phyloP scores from a whole-genome alignment of 1,284 basidiomycete species.

The Cystobasidium pallidum region DNA sequence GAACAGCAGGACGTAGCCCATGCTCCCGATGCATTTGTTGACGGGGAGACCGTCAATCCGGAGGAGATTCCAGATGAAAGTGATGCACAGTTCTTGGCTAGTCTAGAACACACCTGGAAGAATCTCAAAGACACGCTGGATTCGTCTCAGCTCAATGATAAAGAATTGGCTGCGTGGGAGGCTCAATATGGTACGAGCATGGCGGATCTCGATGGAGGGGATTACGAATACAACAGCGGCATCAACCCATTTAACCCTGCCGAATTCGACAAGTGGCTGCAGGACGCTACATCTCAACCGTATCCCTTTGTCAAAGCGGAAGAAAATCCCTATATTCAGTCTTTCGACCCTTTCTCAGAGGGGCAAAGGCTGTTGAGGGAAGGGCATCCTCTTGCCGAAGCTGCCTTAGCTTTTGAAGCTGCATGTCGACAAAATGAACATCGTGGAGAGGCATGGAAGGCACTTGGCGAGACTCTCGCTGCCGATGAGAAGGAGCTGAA shows the following conservation, averaged over 20 bases:
- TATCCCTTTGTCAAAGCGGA: slow-evolving; percentile 51
- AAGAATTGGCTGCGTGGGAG: slow-evolving; percentile 63
- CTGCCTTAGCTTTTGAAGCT: slow-evolving; percentile 62
- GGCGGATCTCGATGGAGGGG: slow-evolving; percentile 46
- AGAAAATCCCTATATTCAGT: slow-evolving; percentile 70
- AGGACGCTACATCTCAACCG: slow-evolving; percentile 45
- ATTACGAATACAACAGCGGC: slow-evolving; percentile 23
- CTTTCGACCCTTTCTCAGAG: slow-evolving; percentile 60
- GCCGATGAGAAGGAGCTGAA: slow-evolving; percentile 82
- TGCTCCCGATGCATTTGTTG: slow-evolving; percentile 59
- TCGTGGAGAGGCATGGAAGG: slow-evolving; percentile 83
- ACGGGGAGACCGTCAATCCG: slow-evolving; percentile 47
- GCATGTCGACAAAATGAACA: slow-evolving; percentile 58
- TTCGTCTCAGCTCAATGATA: slow-evolving; percentile 66
- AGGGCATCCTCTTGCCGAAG: slow-evolving; percentile 55
- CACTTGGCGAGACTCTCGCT: slow-evolving; percentile 88
- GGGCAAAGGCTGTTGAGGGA: slow-evolving; percentile 67
- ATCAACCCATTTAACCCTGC: slow-evolving; percentile 36
- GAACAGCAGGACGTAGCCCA: slow-evolving; percentile 1
- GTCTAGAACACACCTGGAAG: slow-evolving; percentile 52
- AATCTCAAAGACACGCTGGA: slow-evolving; percentile 50
- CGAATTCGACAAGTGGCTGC: slow-evolving; percentile 50
- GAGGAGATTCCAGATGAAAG: slow-evolving; percentile 61
- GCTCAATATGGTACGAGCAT: slow-evolving; percentile 52
- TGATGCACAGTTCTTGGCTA: slow-evolving; percentile 57